These are phyloP conservation scores for Jatropha curcas DNA, from an alignment of 345 rosid genomes.

Conservation along the genomic window DNA sequence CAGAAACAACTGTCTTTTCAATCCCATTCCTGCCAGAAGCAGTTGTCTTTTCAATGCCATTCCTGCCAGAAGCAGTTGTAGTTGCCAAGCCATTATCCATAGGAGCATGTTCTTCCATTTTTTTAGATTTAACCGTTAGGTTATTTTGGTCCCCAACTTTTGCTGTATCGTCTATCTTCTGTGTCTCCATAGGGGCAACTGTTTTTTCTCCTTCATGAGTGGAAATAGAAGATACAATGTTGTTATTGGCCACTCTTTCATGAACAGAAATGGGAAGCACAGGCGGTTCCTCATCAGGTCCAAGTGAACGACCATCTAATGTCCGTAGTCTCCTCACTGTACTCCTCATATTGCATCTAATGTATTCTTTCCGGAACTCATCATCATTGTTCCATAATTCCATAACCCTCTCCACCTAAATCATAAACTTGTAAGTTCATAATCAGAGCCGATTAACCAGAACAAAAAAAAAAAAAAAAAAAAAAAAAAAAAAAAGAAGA, in stretches of 20 bases:
- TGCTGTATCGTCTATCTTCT: conserved; percentile 31
- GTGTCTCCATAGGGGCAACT: conserved; percentile 33
- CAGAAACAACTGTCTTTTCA: conserved; percentile 42
- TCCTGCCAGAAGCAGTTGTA: conserved; percentile 38
- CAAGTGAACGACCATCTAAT: conserved; percentile 79
- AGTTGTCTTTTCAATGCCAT: conserved; percentile 41
- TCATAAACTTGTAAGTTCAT: conserved; percentile 24
- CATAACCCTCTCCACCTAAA: conserved; percentile 71
- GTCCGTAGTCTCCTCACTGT: conserved; percentile 73
- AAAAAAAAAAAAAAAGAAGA: too few relatives aligned
- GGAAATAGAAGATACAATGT: conserved; percentile 18
- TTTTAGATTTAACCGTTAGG: conserved; percentile 41
- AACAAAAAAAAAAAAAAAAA: conserved; percentile 5
- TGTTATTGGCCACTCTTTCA: conserved; percentile 40
- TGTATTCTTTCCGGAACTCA: conserved; percentile 67
- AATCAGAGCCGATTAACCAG: conserved; percentile 1
- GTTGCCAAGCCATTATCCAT: conserved; percentile 26
- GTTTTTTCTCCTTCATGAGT: conserved; percentile 33
- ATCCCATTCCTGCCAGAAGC: conserved; percentile 45
- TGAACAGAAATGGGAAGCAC: conserved; percentile 35
- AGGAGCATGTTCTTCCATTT: conserved; percentile 38
- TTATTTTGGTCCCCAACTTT: conserved; percentile 47
- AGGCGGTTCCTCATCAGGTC: conserved; percentile 73
- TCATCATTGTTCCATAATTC: conserved; percentile 59
- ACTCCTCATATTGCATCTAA: conserved; percentile 56